phyloP scores from a whole-genome alignment of 75 land plant genomes.

The Cupressus sempervirens region DNA sequence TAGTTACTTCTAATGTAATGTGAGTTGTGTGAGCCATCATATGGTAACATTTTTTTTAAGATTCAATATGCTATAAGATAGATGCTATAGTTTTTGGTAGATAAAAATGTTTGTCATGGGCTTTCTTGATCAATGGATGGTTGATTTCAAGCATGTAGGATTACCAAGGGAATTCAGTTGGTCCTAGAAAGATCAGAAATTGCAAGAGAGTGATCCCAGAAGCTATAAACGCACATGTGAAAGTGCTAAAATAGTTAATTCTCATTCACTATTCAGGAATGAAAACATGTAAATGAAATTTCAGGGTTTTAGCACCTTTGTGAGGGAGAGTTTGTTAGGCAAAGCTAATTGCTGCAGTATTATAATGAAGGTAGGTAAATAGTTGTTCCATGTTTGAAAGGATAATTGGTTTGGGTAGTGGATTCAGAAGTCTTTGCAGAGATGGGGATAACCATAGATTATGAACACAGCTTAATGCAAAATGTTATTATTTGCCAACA shows the following conservation, averaged over 20 bases:
- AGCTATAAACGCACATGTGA: neutral
- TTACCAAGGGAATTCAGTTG: neutral
- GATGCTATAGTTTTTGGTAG: neutral
- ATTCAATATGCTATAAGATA: neutral
- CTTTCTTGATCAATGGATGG: neutral
- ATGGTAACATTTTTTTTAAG: neutral
- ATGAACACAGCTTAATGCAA: neutral
- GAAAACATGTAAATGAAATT: neutral
- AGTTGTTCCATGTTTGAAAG: neutral
- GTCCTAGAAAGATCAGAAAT: neutral
- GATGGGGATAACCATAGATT: neutral
- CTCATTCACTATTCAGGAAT: neutral
- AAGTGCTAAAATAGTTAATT: neutral
- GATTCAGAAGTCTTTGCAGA: neutral
- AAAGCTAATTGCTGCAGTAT: neutral
- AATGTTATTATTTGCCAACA: neutral
- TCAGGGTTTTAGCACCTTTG: neutral
- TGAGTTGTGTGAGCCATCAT: neutral
- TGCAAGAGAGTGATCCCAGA: neutral
- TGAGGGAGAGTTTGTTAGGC: neutral
- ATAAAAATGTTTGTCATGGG: neutral
- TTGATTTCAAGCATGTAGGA: neutral
- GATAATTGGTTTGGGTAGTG: neutral
- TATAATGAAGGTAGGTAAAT: neutral
- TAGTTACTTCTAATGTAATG: neutral